Evolutionary conservation across 768 basidiomycete genomes (phyloP).

Genomic region (Xanthoconium purpureum): DNA sequence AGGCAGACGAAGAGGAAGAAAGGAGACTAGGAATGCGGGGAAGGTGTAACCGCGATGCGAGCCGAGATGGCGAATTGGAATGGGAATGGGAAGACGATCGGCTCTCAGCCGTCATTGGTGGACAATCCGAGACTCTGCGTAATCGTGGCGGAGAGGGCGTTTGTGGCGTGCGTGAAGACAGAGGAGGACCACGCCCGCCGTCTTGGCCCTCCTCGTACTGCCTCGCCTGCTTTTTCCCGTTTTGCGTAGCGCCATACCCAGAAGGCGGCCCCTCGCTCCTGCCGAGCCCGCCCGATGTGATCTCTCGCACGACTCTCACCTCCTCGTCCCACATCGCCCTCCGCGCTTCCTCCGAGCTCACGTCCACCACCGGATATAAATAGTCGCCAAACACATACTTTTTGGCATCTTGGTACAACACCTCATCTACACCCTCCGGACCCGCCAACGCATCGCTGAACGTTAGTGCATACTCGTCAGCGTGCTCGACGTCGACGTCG

Average conservation of each 20-base stretch:
- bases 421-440: conserved; percentile 69
- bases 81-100: conserved; percentile 7
- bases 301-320: conserved; percentile 28
- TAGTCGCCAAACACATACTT: conserved; percentile 88
- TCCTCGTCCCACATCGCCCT: conserved; percentile 30
- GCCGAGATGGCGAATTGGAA: not conserved
- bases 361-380: conserved; percentile 85
- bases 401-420: conserved; percentile 70
- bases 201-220: conserved; percentile 3
- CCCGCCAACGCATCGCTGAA: conserved; percentile 35
- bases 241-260: conserved; percentile 30
- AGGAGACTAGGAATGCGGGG: conserved; percentile 13
- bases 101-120: conserved; percentile 5
- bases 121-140: conserved; percentile 5
- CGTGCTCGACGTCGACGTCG: conserved; percentile 35
- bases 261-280: not conserved
- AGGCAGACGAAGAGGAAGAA: not conserved
- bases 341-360: conserved; percentile 54
- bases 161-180: not conserved
- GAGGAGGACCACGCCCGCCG: not conserved
- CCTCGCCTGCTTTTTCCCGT: conserved; percentile 2
- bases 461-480: conserved; percentile 31
- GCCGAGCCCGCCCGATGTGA: conserved; percentile 10
- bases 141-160: conserved; percentile 11
- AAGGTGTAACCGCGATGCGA: conserved; percentile 8